These are phyloP conservation scores for Cichorium intybus DNA, from an alignment of 140 eudicot species.

Conservation along the genomic window DNA sequence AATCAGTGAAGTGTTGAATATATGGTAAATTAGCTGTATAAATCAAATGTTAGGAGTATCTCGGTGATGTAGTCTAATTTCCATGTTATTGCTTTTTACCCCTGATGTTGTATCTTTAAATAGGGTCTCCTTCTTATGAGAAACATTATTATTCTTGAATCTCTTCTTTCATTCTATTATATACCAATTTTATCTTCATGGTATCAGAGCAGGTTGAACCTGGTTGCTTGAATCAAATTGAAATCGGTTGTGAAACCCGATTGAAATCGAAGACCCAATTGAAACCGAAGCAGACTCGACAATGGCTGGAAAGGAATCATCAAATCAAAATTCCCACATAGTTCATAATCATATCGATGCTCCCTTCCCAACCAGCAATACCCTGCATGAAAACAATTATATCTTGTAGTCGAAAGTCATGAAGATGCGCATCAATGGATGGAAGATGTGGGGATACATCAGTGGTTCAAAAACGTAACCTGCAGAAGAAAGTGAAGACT, in stretches of 20 bases:
- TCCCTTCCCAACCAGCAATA: neutral
- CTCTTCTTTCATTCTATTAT: neutral
- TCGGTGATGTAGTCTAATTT: neutral
- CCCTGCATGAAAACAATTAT: neutral
- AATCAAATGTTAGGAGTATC: neutral
- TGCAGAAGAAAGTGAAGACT: slow-evolving; percentile 7
- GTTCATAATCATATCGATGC: slow-evolving; percentile 3
- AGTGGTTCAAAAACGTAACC: slow-evolving; percentile 2
- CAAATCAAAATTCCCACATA: neutral
- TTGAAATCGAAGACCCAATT: neutral
- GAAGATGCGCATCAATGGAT: slow-evolving; percentile 2
- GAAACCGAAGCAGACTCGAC: too few species aligned
- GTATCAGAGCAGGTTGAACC: slow-evolving; percentile 2
- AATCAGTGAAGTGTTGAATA: neutral
- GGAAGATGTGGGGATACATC: slow-evolving; percentile 5
- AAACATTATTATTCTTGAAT: neutral
- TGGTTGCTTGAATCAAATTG: slow-evolving; percentile 5
- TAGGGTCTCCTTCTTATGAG: neutral
- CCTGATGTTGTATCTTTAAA: neutral
- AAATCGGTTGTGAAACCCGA: neutral
- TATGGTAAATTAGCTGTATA: slow-evolving; percentile 3
- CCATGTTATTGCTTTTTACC: neutral
- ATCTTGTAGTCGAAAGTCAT: neutral
- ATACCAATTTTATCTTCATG: neutral
- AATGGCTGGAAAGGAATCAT: slow-evolving; percentile 2